phyloP scores from a whole-genome alignment of 306 rosid genomes.

The Echinosophora koreensis region DNA sequence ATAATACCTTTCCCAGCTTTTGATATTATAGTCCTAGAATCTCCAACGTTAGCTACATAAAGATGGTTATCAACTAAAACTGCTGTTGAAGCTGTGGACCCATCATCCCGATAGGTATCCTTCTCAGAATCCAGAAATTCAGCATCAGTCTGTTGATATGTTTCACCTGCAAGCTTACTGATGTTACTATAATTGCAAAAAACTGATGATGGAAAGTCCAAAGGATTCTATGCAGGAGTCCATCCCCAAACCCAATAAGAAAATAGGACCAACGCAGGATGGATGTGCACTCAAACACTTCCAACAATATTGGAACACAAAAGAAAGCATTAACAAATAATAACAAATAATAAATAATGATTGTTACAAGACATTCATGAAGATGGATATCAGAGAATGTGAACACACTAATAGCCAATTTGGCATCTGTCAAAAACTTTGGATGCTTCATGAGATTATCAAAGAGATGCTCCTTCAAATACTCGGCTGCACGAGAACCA shows the following conservation, averaged over 20 bases:
- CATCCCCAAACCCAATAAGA: slow-evolving; percentile 28
- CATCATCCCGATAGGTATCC: slow-evolving; percentile 90
- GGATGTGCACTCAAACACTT: slow-evolving; percentile 35
- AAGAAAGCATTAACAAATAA: slow-evolving; percentile 23
- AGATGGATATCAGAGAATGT: slow-evolving; percentile 43
- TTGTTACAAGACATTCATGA: slow-evolving; percentile 17
- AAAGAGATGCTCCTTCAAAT: slow-evolving; percentile 91
- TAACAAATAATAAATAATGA: slow-evolving; percentile 27
- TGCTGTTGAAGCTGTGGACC: slow-evolving; percentile 98
- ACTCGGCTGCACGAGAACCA: slow-evolving; percentile 98
- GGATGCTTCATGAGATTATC: slow-evolving; percentile 98
- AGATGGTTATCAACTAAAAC: slow-evolving; percentile 95
- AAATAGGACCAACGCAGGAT: slow-evolving; percentile 37
- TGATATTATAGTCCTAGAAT: slow-evolving; percentile 89
- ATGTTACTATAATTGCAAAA: slow-evolving; percentile 55
- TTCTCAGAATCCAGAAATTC: slow-evolving; percentile 85
- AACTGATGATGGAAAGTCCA: slow-evolving; percentile 32
- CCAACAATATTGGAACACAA: slow-evolving; percentile 35
- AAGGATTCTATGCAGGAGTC: slow-evolving; percentile 45
- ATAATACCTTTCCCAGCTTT: slow-evolving; percentile 82
- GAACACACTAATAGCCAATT: slow-evolving; percentile 87
- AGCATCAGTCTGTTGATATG: slow-evolving; percentile 87
- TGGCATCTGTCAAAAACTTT: slow-evolving; percentile 79
- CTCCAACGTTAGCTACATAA: slow-evolving; percentile 97
- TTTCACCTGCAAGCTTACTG: slow-evolving; percentile 77